Base-by-base conservation (phyloP, 2,329 filamentous ascomycete genomes). In the Coniochaeta sp. region DNA sequence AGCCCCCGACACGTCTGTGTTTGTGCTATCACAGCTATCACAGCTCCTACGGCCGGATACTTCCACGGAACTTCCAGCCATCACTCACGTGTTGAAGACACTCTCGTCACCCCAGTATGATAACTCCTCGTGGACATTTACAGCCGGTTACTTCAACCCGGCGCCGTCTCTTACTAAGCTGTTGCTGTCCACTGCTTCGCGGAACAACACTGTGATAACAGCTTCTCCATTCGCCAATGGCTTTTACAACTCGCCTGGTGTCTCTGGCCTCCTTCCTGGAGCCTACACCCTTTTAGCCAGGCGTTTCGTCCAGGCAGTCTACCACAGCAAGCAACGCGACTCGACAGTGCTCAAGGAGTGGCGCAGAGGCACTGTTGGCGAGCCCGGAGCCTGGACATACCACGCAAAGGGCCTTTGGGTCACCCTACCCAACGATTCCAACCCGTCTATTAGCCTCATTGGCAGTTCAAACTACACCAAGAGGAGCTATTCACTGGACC, bases 91-190 rank as follows among this genome's bases (percentile, higher is more conserved):
- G 43, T 81, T 98, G 3, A 82, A 82, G 50, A 83, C 83, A 1
- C 81, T 97, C 3, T 81, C 88, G 0, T 76, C 73, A 0, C 82
- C 89, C 0, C 76, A 81, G 6, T 89, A 91, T 67, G 77, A 80
- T 11, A 81, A 84, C 36, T 90, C 89, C 0, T 88, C 86, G 16
- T 99, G 95, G 95, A 95, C 91, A 0, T 98, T 99, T 73, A 98
- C 95, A 0, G 95, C 95, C 0, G 95, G 95, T 58, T 99, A 99
- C 77, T 99, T 99, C 78, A 99, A 99, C 77, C 96, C 96, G 60
- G 92, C 92, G 7, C 89, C 92, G 0, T 86, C 88, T 4, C 84
- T 98, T 22, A 93, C 90, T 2, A 84, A 87, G 43, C 83, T 96
- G 0, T 80, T 99, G 0, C 85, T 99, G 34, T 79, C 82, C 7